Evolutionary conservation across 2,329 filamentous ascomycete species (phyloP).

Genomic region (Penicillium sp.): DNA sequence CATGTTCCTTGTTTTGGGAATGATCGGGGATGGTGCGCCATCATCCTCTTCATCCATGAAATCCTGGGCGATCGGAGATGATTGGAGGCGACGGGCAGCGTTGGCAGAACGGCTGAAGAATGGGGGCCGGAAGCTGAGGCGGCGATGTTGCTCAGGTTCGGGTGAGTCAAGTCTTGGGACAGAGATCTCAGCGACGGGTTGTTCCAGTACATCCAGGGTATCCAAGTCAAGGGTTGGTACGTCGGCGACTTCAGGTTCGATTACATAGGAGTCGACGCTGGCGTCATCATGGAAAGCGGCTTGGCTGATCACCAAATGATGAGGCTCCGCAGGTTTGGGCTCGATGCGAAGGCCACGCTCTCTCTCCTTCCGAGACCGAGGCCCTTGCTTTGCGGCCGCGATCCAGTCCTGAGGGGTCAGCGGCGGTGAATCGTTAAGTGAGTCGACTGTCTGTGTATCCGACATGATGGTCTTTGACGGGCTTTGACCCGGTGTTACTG

Average conservation of each 20-base stretch:
- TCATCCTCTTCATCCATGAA: constrained; percentile 27
- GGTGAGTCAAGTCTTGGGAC: constrained; percentile 20
- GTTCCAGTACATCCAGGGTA: constrained; percentile 31
- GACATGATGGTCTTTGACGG: constrained; percentile 19
- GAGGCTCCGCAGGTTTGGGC: constrained; percentile 1
- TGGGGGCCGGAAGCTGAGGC: constrained; percentile 36
- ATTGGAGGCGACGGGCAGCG: constrained; percentile 25
- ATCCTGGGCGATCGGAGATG: constrained; percentile 25
- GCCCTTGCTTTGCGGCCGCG: constrained; percentile 36
- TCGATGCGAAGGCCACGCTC: constrained; percentile 6
- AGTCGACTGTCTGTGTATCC: constrained; percentile 7
- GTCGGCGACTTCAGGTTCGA: constrained; percentile 25
- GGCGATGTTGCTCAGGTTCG: constrained; percentile 29
- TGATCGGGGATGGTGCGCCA: constrained; percentile 36
- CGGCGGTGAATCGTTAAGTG: constrained; percentile 27
- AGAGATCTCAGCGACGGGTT: constrained; percentile 7
- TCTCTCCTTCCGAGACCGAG: constrained; percentile 18
- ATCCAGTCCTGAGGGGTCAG: constrained; percentile 45
- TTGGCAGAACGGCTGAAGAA: constrained; percentile 35
- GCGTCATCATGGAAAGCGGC: constrained; percentile 28
- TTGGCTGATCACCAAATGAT: constrained; percentile 18
- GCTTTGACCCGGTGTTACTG: constrained; percentile 24
- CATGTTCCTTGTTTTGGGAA: constrained; percentile 30
- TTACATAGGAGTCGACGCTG: constrained; percentile 27
- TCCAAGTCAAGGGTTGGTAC: constrained; percentile 34